Evolutionary conservation across 2,329 filamentous ascomycete species (phyloP), one percentile per base, ranked within the genome.

Genomic region (Colletotrichum scovillei): DNA sequence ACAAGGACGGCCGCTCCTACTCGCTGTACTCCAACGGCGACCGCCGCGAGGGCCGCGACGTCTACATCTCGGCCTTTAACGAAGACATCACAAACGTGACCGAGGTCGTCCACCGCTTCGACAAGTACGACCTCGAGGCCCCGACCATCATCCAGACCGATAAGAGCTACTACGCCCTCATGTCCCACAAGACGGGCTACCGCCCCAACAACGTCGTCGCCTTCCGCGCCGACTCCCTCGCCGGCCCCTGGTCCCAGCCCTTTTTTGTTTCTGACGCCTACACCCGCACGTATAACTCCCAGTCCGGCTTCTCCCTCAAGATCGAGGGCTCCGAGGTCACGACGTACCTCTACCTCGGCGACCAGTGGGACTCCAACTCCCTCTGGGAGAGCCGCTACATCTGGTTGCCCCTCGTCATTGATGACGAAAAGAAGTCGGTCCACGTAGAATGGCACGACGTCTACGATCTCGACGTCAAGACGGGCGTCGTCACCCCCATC

Each of bases 141-240:
- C 89, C 89, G 0, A 89, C 88, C 0, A 91, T 91, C 64, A 82
- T 91, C 6, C 89, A 91, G 77, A 91, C 89, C 0, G 88, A 91
- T 42, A 83, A 84, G 72, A 89, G 88, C 75, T 91, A 91, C 76
- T 91, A 87, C 76, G 88, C 88, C 0, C 76, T 91, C 46, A 91
- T 91, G 89, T 90, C 88, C 75, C 89, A 91, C 74, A 91, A 91
- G 82, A 91, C 89, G 0, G 89, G 89, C 0, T 91, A 91, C 67
- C 82, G 89, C n/a, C 89, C 89, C 0, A 91, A 91, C 64, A 91
- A 89, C 64, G 88, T 90, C 6, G 87, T 90, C n/a, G 87, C 86
- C 1, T 88, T 88, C 81, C 84, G 87, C 9, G 86, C 87, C 6
- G 85, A 88, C 73, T 82, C 80, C 0, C 81, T 88, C 0, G 78